Conservation (phyloP, 2,329 filamentous ascomycete genomes). For the Mycosphaerelloides madeirae region DNA sequence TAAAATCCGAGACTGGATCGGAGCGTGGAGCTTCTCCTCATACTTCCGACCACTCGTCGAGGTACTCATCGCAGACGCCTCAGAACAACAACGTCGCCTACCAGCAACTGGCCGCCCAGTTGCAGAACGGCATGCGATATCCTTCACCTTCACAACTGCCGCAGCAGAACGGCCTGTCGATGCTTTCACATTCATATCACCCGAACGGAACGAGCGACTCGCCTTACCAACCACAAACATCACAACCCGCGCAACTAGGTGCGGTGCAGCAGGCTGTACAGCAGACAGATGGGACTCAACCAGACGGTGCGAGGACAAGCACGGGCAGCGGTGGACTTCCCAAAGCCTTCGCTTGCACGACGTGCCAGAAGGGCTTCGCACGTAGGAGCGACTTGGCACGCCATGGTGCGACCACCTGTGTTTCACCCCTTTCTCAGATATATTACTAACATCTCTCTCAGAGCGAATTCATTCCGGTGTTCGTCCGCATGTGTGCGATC, state of each 20-base stretch:
- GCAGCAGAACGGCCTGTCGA: slow-evolving; percentile 46
- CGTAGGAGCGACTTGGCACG: slow-evolving; percentile 87
- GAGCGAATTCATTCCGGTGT: slow-evolving; percentile 93
- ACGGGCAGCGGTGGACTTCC: slow-evolving; percentile 49
- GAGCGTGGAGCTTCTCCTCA: slow-evolving; percentile 55
- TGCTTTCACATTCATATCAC: slow-evolving; percentile 54
- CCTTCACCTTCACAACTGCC: slow-evolving; percentile 48
- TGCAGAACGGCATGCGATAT: slow-evolving; percentile 51
- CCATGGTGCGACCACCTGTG: slow-evolving; percentile 63
- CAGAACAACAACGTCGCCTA: slow-evolving; percentile 46
- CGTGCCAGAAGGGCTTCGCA: slow-evolving; percentile 87
- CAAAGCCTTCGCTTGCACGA: slow-evolving; percentile 83
- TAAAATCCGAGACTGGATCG: slow-evolving; percentile 56
- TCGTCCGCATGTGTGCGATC: slow-evolving; percentile 88
- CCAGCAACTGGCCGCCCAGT: slow-evolving; percentile 45
- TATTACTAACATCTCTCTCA: slow-evolving; percentile 39
- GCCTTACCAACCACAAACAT: slow-evolving; percentile 36
- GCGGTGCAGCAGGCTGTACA: slow-evolving; percentile 30
- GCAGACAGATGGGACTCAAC: slow-evolving; percentile 33
- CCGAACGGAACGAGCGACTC: slow-evolving; percentile 45
- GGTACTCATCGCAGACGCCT: slow-evolving; percentile 55
- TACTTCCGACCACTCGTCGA: slow-evolving; percentile 51
- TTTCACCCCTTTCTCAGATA: slow-evolving; percentile 8
- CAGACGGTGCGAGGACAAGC: slow-evolving; percentile 33
- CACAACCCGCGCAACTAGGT: slow-evolving; percentile 28